Percentiles rank a stretch among this genome's conserved stretches.
phyloP scores from a whole-genome alignment of 345 rosid genomes.

The Limnanthes douglasii region DNA sequence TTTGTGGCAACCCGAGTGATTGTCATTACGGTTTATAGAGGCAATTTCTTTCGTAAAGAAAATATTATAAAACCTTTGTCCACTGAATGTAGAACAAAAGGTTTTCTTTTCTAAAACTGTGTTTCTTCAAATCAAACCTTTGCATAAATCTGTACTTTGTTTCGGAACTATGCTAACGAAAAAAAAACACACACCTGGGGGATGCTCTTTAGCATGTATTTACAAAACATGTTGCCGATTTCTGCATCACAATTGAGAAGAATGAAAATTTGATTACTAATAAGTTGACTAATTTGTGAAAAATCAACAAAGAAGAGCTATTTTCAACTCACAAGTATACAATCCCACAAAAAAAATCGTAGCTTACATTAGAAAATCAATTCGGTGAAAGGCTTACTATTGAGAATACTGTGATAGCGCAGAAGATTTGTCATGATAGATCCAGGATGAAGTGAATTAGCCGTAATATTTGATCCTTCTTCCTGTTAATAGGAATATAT shows the following conservation, averaged over 20 bases:
- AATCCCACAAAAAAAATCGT: no score
- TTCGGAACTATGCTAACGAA: background rate
- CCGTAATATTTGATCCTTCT: conserved; percentile 37
- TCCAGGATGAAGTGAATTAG: conserved; percentile 71
- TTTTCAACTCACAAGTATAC: background rate
- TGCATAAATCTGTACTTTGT: background rate
- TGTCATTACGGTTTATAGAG: no score
- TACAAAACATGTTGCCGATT: conserved; percentile 10
- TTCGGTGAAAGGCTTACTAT: no score
- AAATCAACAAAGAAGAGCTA: background rate
- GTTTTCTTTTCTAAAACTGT: no score
- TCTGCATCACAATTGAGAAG: conserved; percentile 15
- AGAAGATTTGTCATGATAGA: conserved; percentile 38
- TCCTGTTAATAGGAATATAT: conserved; percentile 20
- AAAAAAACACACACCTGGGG: conserved; percentile 18
- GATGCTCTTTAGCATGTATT: conserved; percentile 22
- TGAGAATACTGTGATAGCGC: conserved; percentile 18
- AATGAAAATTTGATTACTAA: background rate
- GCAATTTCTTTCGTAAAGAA: no score
- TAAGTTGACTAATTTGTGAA: background rate
- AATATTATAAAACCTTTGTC: no score
- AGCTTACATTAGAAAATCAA: no score
- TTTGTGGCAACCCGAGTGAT: background rate
- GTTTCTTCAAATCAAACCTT: background rate
- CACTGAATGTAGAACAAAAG: no score